Evolutionary conservation across 345 rosid species (phyloP).

Genomic region (Eucalyptus decipiens): DNA sequence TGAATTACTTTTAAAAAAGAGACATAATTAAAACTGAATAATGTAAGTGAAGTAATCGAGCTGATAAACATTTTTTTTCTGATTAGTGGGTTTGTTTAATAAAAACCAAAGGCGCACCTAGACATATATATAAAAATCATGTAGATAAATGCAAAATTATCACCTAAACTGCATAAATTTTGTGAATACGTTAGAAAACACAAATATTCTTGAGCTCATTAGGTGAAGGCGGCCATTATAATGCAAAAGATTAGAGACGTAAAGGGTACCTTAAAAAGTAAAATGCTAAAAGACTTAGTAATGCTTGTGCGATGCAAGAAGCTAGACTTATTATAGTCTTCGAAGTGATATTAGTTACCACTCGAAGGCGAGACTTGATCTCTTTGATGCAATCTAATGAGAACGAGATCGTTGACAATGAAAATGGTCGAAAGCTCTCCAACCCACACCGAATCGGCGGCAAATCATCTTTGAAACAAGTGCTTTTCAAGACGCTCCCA

Average conservation of each 20-base stretch:
- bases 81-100: too few species aligned
- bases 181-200: background rate
- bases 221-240: background rate
- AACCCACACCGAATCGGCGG: constrained; percentile 6
- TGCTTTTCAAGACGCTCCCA: constrained; percentile 28
- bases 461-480: constrained; percentile 13
- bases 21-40: too few species aligned
- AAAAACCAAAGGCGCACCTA: too few species aligned
- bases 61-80: too few species aligned
- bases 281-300: background rate
- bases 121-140: too few species aligned
- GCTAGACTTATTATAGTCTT: background rate
- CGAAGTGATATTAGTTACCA: background rate
- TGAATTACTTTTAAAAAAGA: too few species aligned
- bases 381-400: background rate
- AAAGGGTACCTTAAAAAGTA: background rate
- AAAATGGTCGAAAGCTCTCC: background rate
- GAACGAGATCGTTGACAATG: background rate
- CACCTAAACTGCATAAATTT: background rate
- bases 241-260: background rate
- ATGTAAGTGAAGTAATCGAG: too few species aligned
- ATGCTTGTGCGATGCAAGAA: background rate
- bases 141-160: too few species aligned
- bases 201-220: background rate
- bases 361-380: background rate